These are phyloP conservation scores for Boletus barrowsii DNA, from an alignment of 768 basidiomycete genomes.

Conservation along the genomic window DNA sequence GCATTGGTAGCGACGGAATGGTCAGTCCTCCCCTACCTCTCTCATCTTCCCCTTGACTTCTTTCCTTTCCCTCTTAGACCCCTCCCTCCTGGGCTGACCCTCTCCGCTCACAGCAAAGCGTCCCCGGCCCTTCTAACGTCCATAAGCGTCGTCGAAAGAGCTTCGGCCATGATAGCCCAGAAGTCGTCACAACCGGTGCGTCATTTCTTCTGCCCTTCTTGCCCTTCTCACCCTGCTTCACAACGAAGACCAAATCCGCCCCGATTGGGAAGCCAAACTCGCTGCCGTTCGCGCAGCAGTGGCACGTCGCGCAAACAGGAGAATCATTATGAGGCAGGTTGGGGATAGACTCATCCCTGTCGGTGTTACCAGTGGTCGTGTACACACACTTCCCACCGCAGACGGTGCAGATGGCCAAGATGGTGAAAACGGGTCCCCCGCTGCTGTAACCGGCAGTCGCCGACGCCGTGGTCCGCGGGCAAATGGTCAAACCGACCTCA, in stretches of 20 bases:
- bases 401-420: conserved; percentile 49
- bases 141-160: conserved; percentile 85
- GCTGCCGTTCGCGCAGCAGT: conserved; percentile 94
- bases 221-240: conserved; percentile 5
- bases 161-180: conserved; percentile 78
- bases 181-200: conserved; percentile 88
- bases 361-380: conserved; percentile 87
- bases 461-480: conserved; percentile 58
- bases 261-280: conserved; percentile 97
- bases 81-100: conserved; percentile 54
- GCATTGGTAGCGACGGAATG: conserved; percentile 71
- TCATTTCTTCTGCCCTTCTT: conserved; percentile 7
- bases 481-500: conserved; percentile 52
- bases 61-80: conserved; percentile 25
- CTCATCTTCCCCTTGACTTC: background rate
- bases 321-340: conserved; percentile 98
- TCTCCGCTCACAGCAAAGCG: conserved; percentile 43
- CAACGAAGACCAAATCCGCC: conserved; percentile 83
- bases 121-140: conserved; percentile 38
- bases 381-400: conserved; percentile 61
- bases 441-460: conserved; percentile 44
- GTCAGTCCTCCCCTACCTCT: conserved; percentile 38
- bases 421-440: conserved; percentile 31
- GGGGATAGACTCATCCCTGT: conserved; percentile 97
- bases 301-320: conserved; percentile 89